Conservation (phyloP, 169 alveolate species). For the Plasmodium cynomolgi region DNA sequence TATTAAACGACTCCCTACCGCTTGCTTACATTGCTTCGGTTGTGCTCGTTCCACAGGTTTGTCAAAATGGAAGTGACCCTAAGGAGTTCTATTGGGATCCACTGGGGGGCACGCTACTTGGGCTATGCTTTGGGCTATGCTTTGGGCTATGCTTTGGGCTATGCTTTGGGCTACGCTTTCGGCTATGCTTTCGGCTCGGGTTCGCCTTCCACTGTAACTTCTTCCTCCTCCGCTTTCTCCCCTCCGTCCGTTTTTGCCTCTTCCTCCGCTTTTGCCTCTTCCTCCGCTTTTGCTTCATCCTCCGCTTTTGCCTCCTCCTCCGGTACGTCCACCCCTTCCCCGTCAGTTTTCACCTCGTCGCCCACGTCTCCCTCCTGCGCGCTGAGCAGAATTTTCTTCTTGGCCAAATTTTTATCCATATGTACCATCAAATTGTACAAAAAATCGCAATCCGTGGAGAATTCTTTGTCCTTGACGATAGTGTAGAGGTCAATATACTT, state of each 20-base stretch:
- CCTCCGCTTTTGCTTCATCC: not conserved
- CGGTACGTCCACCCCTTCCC: not conserved
- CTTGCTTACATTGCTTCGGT: not conserved
- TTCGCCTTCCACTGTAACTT: not conserved
- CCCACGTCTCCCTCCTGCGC: not conserved
- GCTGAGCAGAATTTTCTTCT: not conserved
- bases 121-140: no score
- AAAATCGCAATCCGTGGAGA: constrained; percentile 38
- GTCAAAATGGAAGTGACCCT: not conserved
- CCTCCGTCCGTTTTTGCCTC: not conserved
- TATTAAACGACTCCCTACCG: not conserved
- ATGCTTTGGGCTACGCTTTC: no score
- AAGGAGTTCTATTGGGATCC: not conserved
- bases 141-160: no score
- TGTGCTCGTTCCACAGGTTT: not conserved
- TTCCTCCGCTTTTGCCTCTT: not conserved
- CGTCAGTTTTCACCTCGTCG: not conserved
- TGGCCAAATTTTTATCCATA: constrained; percentile 44
- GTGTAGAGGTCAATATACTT: constrained; percentile 77
- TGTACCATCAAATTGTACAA: constrained; percentile 37
- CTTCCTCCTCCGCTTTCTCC: not conserved
- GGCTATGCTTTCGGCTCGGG: not conserved
- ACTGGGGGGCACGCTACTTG: not conserved
- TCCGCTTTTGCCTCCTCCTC: not conserved
- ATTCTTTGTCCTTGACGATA: constrained; percentile 32